These are phyloP conservation scores for Tephrocybe sp. DNA, from an alignment of 768 basidiomycete genomes.

Conservation along the genomic window DNA sequence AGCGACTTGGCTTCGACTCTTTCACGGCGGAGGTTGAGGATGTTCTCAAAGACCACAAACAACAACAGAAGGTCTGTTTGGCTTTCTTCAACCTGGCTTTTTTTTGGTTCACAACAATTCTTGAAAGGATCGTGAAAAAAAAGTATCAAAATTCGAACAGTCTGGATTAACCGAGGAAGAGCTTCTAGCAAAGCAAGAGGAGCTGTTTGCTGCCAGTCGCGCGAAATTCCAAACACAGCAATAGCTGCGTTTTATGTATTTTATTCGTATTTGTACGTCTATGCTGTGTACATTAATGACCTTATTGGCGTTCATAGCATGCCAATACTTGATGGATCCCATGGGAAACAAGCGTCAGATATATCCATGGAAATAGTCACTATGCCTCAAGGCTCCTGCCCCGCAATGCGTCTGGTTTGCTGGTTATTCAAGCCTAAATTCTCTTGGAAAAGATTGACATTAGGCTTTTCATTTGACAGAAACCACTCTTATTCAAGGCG, in stretches of 20 bases:
- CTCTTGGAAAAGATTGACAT: no score
- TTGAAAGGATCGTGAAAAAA: conserved; percentile 82
- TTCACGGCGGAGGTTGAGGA: conserved; percentile 90
- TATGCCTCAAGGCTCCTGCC: no score
- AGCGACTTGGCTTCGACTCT: conserved; percentile 92
- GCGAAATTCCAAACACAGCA: conserved; percentile 71
- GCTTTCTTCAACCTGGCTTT: background rate
- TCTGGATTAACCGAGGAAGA: conserved; percentile 92
- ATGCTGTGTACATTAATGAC: conserved; percentile 34
- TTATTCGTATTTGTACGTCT: conserved; percentile 22
- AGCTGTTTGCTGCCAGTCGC: conserved; percentile 88
- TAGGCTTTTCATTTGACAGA: no score
- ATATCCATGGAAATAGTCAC: no score
- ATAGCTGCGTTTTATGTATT: conserved; percentile 25
- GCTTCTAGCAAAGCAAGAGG: conserved; percentile 82
- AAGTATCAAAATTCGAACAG: conserved; percentile 84
- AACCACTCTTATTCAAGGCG: no score
- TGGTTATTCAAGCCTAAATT: no score
- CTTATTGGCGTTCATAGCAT: conserved; percentile 29
- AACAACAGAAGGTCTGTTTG: conserved; percentile 79
- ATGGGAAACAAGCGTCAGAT: no score
- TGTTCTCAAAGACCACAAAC: conserved; percentile 94
- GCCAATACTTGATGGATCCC: no score
- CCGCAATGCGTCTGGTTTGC: no score
- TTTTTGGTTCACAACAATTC: conserved; percentile 1